Base-by-base conservation (phyloP, 164 flowering plant species). In the Dillenia turbinata region DNA sequence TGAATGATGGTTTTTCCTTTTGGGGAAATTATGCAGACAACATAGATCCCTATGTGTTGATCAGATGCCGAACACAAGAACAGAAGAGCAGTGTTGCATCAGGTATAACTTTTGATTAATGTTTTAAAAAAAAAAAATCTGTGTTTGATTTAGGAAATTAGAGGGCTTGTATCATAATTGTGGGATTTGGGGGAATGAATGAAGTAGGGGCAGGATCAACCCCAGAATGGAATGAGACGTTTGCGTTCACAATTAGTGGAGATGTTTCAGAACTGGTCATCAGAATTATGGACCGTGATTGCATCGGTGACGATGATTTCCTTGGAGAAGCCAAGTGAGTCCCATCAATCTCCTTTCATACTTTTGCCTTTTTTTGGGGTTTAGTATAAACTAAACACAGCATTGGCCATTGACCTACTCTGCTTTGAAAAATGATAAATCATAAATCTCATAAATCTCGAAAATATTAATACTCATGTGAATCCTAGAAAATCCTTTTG, bases 151-250 rank as follows among this genome's bases (percentile, higher is more conserved):
- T 26, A 26, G 33, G 33, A 26, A 26, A 26, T 26, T 5, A 26
- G 33, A 26, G 33, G 33, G 33, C 33, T 26, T 5, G 5, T 26
- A 2, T 1, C 33, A 47, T 53, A 9, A 2, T 52, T 56, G 50
- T 26, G 45, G 14, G 19, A 10, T 45, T 47, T 52, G 54, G 44
- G 46, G 33, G 56, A 63, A 61, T 49, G 44, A 12, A 16, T 45
- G 47, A 45, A 72, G 67, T 86, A 89, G 97, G 89, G 54, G n/a
- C 73, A 69, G 96, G 98, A 45, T 10, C 80, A 50, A 73, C 66
- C 12, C 94, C 97, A 50, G 87, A 93, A 67, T 93, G 98, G 98
- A 88, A 93, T 57, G 97, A 92, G 81, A 90, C 54, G 45, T 90
- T 90, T 62, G 54, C 84, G 8, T 92, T 92, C 73, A 77, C 77